phyloP scores from a whole-genome alignment of 208 protist species.

The Crithidia acanthocephali region DNA sequence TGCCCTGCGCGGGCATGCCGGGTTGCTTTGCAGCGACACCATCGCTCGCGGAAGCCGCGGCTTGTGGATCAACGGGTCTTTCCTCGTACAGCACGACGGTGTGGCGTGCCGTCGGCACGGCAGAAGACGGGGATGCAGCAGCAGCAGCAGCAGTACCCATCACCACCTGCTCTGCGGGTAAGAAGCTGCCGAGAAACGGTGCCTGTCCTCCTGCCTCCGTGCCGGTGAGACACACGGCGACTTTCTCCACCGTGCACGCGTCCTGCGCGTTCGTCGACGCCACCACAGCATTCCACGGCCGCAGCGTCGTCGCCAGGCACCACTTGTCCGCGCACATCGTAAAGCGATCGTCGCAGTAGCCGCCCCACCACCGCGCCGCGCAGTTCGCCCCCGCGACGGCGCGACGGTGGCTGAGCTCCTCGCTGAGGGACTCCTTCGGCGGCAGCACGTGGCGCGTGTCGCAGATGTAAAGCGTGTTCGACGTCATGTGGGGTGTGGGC shows the following conservation, averaged over 20 bases:
- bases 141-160: not conserved
- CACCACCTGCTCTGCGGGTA: not conserved
- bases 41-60: not conserved
- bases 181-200: not conserved
- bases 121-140: not conserved
- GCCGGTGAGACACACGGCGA: constrained; percentile 1
- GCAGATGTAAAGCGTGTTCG: constrained; percentile 51
- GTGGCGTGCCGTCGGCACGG: constrained; percentile 27
- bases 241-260: not conserved
- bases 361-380: constrained; percentile 41
- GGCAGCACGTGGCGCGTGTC: constrained; percentile 36
- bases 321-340: constrained; percentile 48
- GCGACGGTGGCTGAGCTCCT: not conserved
- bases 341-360: constrained; percentile 40
- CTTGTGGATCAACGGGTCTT: not conserved
- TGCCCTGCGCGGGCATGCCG: not conserved
- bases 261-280: constrained; percentile 28
- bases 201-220: not conserved
- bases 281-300: constrained; percentile 38
- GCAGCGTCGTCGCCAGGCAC: constrained; percentile 33
- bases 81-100: constrained; percentile 40
- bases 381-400: not conserved
- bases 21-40: not conserved
- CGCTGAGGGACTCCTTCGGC: constrained; percentile 6
- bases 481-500: constrained; percentile 42